Percentiles rank a stretch among this genome's conserved stretches.
phyloP scores from a whole-genome alignment of 805 yeast species.

The Saturnispora hagleri region DNA sequence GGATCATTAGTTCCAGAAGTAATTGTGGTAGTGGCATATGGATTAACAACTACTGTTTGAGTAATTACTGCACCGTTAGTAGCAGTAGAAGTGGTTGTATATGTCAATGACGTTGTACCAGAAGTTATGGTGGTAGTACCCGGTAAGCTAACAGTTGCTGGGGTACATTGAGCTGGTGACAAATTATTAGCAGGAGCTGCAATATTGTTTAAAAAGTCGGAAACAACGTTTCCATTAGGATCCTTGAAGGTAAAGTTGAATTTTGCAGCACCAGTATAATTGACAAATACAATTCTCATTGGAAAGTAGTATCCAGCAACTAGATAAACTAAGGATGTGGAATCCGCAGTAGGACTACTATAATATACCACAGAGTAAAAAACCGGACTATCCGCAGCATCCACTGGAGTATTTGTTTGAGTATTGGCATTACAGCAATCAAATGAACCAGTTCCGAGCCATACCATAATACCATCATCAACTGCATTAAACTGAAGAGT shows the following conservation, averaged over 20 bases:
- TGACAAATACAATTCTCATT: conserved; percentile 14
- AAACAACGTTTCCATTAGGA: conserved; percentile 9
- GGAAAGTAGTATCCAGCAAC: conserved; percentile 13
- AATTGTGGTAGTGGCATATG: too few species aligned
- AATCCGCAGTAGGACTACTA: not conserved
- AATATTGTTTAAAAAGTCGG: not conserved
- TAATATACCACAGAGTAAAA: conserved; percentile 2
- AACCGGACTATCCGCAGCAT: conserved; percentile 2
- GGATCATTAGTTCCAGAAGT: too few species aligned
- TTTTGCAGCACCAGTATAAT: conserved; percentile 5
- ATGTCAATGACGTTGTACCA: not conserved
- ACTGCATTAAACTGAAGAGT: conserved; percentile 15
- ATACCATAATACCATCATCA: conserved; percentile 28
- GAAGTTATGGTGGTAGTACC: not conserved
- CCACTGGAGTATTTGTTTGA: not conserved
- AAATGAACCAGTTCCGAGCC: conserved; percentile 26
- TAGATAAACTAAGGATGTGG: conserved; percentile 6
- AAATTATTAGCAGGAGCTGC: not conserved
- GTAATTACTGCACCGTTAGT: too few species aligned
- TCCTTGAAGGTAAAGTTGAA: conserved; percentile 8
- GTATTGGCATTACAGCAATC: conserved; percentile 26
- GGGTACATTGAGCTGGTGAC: not conserved
- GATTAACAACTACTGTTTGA: too few species aligned
- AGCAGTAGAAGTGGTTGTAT: too few species aligned
- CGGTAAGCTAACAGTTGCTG: not conserved